Evolutionary conservation across 2,329 filamentous ascomycete genomes (phyloP), one percentile per base, ranked within the genome.

Genomic region (Ophiocordyceps robertsii): DNA sequence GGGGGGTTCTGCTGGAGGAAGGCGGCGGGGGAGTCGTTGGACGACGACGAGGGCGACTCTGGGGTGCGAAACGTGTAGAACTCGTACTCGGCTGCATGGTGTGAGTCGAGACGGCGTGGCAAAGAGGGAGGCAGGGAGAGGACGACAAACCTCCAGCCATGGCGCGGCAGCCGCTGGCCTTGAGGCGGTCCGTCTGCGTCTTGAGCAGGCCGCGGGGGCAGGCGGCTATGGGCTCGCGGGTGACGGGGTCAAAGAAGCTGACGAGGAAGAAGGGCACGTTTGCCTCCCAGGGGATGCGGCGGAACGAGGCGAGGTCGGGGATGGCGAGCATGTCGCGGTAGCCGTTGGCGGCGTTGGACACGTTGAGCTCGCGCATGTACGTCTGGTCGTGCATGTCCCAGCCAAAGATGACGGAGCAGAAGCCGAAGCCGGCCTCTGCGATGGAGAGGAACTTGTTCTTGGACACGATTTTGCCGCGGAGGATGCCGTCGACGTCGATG

Each of bases 371-470:
- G 53, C 74, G 78, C 59, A 85, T 81, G 62, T 95, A 95, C 11
- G 86, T 93, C 67, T 79, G 73, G 57, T 95, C 89, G 63, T 95
- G 88, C 86, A 95, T 94, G 63, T 95, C 88, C 89, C 89, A 95
- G 59, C 89, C 88, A 55, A 94, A 95, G 50, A 95, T 79, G 51
- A 95, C 87, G 17, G 84, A 92, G 69, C 89, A 95, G 70, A 95
- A 95, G 42, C 88, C 89, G 53, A 95, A 95, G 41, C 88, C 89
- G 37, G 78, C 73, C 36, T 75, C 64, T n/a, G 81, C 82, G 42
- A 95, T 75, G 29, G 84, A 86, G 32, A 95, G 68, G 62, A 95
- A 95, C 67, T 95, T 95, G 59, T 82, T 83, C 72, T 94, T 94
- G 53, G 86, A 86, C 64, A 95, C 80, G 47, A 95, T 73, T 67